These are phyloP conservation scores for Wickerhamomyces kurtzmanii DNA, from an alignment of 805 yeast genomes.

Conservation along the genomic window DNA sequence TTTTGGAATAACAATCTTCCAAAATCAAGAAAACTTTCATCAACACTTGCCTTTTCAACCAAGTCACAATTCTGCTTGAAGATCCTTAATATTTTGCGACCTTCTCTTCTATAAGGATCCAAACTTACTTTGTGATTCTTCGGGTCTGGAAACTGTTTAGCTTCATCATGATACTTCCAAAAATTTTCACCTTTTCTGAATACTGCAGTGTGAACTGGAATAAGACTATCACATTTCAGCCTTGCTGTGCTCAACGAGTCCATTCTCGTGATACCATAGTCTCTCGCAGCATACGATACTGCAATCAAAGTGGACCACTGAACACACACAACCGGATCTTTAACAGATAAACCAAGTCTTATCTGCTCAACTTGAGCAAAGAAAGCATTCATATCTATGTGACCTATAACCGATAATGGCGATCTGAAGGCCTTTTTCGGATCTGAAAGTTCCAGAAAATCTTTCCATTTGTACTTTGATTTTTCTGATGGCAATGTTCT, in stretches of 20 bases:
- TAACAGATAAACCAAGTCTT: slow-evolving; percentile 49
- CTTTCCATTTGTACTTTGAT: slow-evolving; percentile 37
- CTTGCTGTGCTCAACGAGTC: slow-evolving; percentile 60
- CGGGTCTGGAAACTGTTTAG: slow-evolving; percentile 47
- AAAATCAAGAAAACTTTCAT: slow-evolving; percentile 82
- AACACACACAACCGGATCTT: slow-evolving; percentile 86
- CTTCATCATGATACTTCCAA: slow-evolving; percentile 62
- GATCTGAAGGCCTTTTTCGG: slow-evolving; percentile 41
- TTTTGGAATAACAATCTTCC: slow-evolving; percentile 50
- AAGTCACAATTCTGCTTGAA: slow-evolving; percentile 51
- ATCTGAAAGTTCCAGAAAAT: slow-evolving; percentile 39
- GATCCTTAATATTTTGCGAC: slow-evolving; percentile 65
- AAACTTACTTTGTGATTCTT: slow-evolving; percentile 71
- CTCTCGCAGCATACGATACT: slow-evolving; percentile 82
- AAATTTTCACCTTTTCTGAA: slow-evolving; percentile 77
- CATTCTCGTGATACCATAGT: slow-evolving; percentile 73
- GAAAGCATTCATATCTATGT: slow-evolving; percentile 89
- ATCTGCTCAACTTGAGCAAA: slow-evolving; percentile 91
- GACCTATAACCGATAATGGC: slow-evolving; percentile 72
- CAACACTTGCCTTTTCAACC: slow-evolving; percentile 93
- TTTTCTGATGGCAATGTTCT: neutral
- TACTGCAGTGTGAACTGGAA: slow-evolving; percentile 88
- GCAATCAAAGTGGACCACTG: slow-evolving; percentile 93
- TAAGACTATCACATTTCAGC: slow-evolving; percentile 64
- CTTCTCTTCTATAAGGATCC: slow-evolving; percentile 86